Percentiles rank a stretch among this genome's conserved stretches.
Evolutionary conservation across 2,329 filamentous ascomycete species (phyloP).

Genomic region (Cladosporium colombiae): DNA sequence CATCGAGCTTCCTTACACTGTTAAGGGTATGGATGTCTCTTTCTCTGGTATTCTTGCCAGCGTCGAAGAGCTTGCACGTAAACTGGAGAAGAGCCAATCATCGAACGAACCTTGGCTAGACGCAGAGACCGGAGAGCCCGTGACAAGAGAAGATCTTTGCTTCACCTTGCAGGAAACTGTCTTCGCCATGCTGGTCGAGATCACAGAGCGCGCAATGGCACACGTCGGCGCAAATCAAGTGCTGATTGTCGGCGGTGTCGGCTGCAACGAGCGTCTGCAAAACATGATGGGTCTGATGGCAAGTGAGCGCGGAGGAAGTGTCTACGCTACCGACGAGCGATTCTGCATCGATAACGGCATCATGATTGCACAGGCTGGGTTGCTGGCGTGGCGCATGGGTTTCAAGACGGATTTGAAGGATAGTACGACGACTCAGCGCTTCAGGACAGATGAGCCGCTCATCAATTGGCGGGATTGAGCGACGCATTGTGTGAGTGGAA

Average conservation of each 20-base stretch:
- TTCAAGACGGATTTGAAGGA: slow-evolving; percentile 76
- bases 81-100: slow-evolving; percentile 48
- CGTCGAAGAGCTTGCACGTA: slow-evolving; percentile 76
- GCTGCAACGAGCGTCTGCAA: slow-evolving; percentile 90
- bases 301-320: slow-evolving; percentile 78
- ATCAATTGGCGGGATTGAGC: slow-evolving; percentile 50
- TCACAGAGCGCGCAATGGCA: slow-evolving; percentile 97
- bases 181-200: slow-evolving; percentile 96
- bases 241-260: slow-evolving; percentile 91
- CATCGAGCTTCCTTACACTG: slow-evolving; percentile 88
- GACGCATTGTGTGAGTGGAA: neutral
- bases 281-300: slow-evolving; percentile 99
- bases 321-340: slow-evolving; percentile 93
- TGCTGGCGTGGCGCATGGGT: slow-evolving; percentile 81
- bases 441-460: slow-evolving; percentile 53
- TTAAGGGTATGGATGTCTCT: slow-evolving; percentile 98
- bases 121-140: slow-evolving; percentile 54
- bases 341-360: slow-evolving; percentile 99
- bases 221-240: slow-evolving; percentile 91
- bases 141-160: slow-evolving; percentile 84
- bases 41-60: slow-evolving; percentile 89
- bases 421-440: slow-evolving; percentile 65
- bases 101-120: slow-evolving; percentile 35
- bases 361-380: slow-evolving; percentile 96
- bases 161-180: slow-evolving; percentile 95